phyloP scores from a whole-genome alignment of 805 yeast genomes.

The Nakazawaea wickerhamii region DNA sequence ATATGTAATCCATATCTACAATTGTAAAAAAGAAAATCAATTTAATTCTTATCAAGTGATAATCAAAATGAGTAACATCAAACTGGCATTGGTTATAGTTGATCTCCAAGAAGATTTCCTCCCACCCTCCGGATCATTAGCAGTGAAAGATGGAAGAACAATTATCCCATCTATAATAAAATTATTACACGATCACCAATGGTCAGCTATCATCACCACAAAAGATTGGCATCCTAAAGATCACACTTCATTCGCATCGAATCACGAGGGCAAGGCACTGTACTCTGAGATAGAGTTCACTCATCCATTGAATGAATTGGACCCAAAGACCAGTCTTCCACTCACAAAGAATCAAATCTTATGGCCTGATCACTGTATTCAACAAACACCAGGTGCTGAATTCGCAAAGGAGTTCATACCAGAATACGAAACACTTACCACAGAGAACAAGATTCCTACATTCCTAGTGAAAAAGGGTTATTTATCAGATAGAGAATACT shows the following conservation, averaged over 20 bases:
- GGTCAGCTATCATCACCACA: constrained; percentile 67
- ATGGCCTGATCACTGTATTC: constrained; percentile 94
- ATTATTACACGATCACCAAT: constrained; percentile 37
- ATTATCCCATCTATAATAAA: constrained; percentile 48
- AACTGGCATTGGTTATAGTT: constrained; percentile 60
- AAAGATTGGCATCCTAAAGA: constrained; percentile 85
- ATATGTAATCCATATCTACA: no score
- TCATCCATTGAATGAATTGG: constrained; percentile 40
- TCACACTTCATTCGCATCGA: constrained; percentile 80
- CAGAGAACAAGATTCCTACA: constrained; percentile 31
- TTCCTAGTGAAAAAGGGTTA: constrained; percentile 64
- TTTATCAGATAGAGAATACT: constrained; percentile 70
- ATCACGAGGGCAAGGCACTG: constrained; percentile 43
- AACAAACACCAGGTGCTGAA: constrained; percentile 59
- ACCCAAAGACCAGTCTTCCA: constrained; percentile 22
- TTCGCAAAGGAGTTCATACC: constrained; percentile 47
- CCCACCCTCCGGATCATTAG: constrained; percentile 72
- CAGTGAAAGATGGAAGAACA: constrained; percentile 59
- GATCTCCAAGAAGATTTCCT: constrained; percentile 87
- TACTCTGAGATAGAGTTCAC: constrained; percentile 42
- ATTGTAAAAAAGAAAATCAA: no score
- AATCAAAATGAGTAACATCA: background rate
- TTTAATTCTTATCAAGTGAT: no score
- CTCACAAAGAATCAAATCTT: constrained; percentile 35
- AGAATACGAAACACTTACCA: constrained; percentile 26